phyloP scores from a whole-genome alignment of 495 filamentous ascomycete species.

The Penicillium ochrochloron region DNA sequence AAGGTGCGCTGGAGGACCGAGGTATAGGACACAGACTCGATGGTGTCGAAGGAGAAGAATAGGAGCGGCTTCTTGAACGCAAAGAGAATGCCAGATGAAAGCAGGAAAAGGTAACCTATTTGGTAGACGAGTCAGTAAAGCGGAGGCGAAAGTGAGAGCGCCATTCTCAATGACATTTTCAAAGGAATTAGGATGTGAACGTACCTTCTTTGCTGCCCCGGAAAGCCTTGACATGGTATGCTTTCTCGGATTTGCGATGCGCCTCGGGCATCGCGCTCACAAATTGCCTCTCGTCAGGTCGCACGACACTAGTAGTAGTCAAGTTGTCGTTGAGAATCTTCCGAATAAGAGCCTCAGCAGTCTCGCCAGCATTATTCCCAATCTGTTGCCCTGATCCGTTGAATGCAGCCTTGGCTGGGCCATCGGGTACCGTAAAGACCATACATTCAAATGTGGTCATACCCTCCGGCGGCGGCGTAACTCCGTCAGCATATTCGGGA shows the following conservation, averaged over 20 bases:
- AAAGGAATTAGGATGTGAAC: not conserved
- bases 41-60: slow-evolving; percentile 79
- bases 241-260: slow-evolving; percentile 87
- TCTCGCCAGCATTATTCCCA: slow-evolving; percentile 58
- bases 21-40: slow-evolving; percentile 85
- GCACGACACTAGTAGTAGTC: slow-evolving; percentile 61
- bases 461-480: slow-evolving; percentile 49
- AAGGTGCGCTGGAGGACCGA: slow-evolving; percentile 91
- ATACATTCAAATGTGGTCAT: slow-evolving; percentile 64
- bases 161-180: not conserved
- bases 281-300: slow-evolving; percentile 76
- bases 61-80: slow-evolving; percentile 94
- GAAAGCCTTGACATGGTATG: slow-evolving; percentile 90
- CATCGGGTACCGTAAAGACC: slow-evolving; percentile 80
- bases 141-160: not conserved
- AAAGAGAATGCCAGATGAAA: slow-evolving; percentile 85
- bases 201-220: slow-evolving; percentile 89
- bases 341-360: slow-evolving; percentile 64
- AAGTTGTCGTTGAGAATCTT: slow-evolving; percentile 66
- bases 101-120: slow-evolving; percentile 83
- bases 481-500: slow-evolving; percentile 62
- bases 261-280: slow-evolving; percentile 74
- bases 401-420: slow-evolving; percentile 65
- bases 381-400: slow-evolving; percentile 44
- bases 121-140: slow-evolving; percentile 12